These are phyloP conservation scores for Rosa chinensis DNA, from an alignment of 306 rosid genomes.

Conservation along the genomic window DNA sequence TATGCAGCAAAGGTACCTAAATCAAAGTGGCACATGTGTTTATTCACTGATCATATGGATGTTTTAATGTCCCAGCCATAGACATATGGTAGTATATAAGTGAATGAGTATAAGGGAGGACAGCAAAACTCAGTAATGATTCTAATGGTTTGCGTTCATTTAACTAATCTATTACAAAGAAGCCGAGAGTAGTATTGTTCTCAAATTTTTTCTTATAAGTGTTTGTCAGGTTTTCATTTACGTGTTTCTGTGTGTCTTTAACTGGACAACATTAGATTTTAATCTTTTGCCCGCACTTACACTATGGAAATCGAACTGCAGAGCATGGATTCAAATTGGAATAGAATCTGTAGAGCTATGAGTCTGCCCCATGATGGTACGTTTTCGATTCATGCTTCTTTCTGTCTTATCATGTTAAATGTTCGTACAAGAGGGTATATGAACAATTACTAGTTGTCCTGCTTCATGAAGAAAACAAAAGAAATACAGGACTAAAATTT, in stretches of 20 bases:
- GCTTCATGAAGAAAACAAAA: no score
- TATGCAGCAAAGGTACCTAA: no score
- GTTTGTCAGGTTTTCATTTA: neutral
- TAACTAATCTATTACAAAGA: neutral
- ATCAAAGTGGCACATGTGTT: neutral
- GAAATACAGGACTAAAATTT: no score
- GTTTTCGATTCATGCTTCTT: neutral
- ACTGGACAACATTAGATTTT: neutral
- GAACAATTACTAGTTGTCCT: no score
- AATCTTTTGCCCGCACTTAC: neutral
- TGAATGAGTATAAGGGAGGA: neutral
- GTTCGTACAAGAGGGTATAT: neutral
- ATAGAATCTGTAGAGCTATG: neutral
- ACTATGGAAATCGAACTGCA: neutral
- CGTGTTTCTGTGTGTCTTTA: neutral
- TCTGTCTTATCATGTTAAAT: neutral
- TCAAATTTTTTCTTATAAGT: neutral
- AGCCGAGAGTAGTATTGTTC: neutral
- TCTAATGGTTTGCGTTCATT: neutral
- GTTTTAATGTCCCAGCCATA: neutral
- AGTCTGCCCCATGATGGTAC: neutral
- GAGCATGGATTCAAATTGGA: neutral
- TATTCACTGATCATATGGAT: neutral
- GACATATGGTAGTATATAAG: neutral
- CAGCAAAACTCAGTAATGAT: neutral